Evolutionary conservation across 2,329 filamentous ascomycete species (phyloP), one percentile per base, ranked within the genome.

Genomic region (Penicillium sp.): DNA sequence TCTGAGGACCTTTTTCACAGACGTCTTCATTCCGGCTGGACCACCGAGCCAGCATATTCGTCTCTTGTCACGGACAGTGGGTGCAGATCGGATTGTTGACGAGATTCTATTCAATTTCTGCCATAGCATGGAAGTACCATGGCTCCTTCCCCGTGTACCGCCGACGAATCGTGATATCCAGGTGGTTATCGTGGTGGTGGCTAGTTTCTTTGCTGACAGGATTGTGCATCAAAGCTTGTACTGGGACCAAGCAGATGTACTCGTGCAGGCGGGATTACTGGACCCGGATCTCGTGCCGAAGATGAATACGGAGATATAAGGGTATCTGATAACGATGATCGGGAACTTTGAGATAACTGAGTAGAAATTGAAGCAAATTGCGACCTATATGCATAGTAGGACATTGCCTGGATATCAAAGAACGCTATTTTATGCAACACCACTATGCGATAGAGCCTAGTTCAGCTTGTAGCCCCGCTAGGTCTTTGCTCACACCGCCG

Each of bases 211-310:
- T 40, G 75, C 69, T 2, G 69, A 73, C 5, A 70, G 69, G 24
- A 69, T 76, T 22, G 67, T 67, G 81, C 82, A 81, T 53, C 85
- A 88, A 68, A 81, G 85, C 59, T 71, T 88, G 5, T 88, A 88
- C 66, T 88, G 86, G 86, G 86, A 88, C 68, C 86, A 88, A 70
- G 86, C 86, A 8, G 83, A 79, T 61, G 86, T 88, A 35, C 73
- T 88, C 58, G 82, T 87, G 57, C 86, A 88, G 71, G 77, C 86
- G 4, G 86, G 86, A 0, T 66, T 88, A 64, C 62, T 88, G 62
- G 84, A 88, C 77, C 80, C 83, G 30, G 80, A 80, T 56, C 68
- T 83, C 44, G 79, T 88, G 58, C 83, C 84, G 28, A 64, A 64
- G 49, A 68, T 75, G 53, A 72, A 72, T 24, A 70, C 24, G 3